Evolutionary conservation across 208 protist genomes (phyloP).

Genomic region (Leishmania lainsoni): DNA sequence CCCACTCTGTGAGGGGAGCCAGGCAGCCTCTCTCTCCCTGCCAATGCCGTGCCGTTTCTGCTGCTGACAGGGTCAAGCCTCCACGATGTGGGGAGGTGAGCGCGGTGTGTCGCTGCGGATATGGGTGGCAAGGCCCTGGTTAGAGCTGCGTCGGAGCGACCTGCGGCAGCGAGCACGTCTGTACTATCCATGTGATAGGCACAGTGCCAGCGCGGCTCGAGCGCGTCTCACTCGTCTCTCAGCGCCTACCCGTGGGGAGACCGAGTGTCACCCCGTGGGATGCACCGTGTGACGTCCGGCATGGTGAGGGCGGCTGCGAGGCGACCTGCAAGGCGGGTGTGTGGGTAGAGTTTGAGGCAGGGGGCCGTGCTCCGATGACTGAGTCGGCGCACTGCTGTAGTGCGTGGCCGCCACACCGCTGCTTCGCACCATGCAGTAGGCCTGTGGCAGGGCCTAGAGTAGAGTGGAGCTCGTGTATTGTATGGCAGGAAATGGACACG

Average conservation of each 20-base stretch:
- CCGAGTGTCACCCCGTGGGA: not conserved
- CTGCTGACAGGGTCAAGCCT: not conserved
- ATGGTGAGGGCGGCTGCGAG: not conserved
- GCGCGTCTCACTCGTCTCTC: not conserved
- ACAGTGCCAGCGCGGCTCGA: not conserved
- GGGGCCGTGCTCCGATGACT: not conserved
- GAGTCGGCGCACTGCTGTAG: not conserved
- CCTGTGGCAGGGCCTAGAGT: not conserved
- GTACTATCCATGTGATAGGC: not conserved
- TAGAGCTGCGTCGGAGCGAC: not conserved
- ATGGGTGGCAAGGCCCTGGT: not conserved
- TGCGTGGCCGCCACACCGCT: not conserved
- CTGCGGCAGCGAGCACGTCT: not conserved
- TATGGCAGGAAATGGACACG: not conserved
- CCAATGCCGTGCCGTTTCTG: not conserved
- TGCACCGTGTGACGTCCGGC: not conserved
- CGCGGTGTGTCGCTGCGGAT: not conserved
- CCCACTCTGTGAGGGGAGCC: not conserved
- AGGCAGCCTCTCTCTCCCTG: not conserved
- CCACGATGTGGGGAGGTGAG: not conserved
- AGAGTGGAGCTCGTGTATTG: not conserved
- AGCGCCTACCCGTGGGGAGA: not conserved
- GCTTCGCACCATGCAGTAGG: not conserved
- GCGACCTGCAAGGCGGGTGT: not conserved
- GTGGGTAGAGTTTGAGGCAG: not conserved